Base-by-base conservation (phyloP, 495 filamentous ascomycete species). In the Lasiosphaeria ovina region DNA sequence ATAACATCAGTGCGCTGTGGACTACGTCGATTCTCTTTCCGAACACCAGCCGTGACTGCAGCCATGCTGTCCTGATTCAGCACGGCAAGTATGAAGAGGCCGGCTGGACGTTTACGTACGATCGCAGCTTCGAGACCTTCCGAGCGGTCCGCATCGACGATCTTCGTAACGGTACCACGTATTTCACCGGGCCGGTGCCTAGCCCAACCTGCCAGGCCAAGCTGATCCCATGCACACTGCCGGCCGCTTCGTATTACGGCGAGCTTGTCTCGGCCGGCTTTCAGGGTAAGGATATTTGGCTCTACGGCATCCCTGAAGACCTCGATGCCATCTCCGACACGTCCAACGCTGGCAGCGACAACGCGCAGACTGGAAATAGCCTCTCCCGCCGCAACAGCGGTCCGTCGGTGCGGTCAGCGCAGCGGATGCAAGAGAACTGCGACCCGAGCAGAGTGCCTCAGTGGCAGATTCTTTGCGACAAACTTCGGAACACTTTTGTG, bases 21-120 rank as follows among this genome's bases (percentile, higher is more conserved):
- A 95, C 91, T 48, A 92, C 90, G 1, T 92, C 93, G 45, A 92
- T 95, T 34, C 76, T 95, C 0, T 95, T 95, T 53, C 91, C 91
- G 0, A 89, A 92, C 57, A 85, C 83, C 17, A 90, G 85, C 55
- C 80, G 83, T 44, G 86, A 88, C 42, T 92, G 87, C 60, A 90
- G 87, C 57, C 87, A 93, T 73, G 91, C 89, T 44, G 86, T 87
- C 3, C 66, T 93, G 17, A 75, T 95, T 3, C 85, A 90, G 40
- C 78, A 83, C 61, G 83, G 85, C 36, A 81, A 82, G n/a, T 83
- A 89, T 56, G 84, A 85, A 42, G 90, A 92, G 65, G 85, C 87
- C 32, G 84, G 73, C 52, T 95, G 91, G 91, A 82, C 90, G 0
- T 86, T 94, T 59, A 87, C 88, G 9, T 93, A 90, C 62, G 91